A percentile compares a stretch with the other conserved stretches of the same genome.
phyloP scores from a whole-genome alignment of 108 stramenopile species.

The Cyclostephanos tholiformis region DNA sequence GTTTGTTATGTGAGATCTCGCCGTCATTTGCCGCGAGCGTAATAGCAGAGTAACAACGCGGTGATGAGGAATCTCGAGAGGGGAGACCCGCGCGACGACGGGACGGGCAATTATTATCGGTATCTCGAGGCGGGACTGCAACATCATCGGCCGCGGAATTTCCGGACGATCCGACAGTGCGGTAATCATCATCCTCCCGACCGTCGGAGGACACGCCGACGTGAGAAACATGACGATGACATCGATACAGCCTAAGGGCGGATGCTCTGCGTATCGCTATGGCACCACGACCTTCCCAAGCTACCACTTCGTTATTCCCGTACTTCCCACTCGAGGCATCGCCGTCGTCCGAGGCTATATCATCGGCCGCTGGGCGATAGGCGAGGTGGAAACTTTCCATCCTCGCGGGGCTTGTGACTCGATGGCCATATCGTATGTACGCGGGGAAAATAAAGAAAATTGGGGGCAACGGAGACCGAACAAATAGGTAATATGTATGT shows the following conservation, averaged over 20 bases:
- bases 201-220: neutral
- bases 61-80: neutral
- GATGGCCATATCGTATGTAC: too few relatives aligned
- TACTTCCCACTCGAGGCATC: neutral
- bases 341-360: neutral
- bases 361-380: constrained; percentile 7
- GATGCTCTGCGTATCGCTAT: constrained; percentile 22
- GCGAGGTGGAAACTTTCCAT: constrained; percentile 31
- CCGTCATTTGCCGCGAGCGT: neutral
- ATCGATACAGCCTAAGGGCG: constrained; percentile 27
- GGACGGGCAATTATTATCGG: neutral
- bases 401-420: neutral
- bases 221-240: constrained; percentile 4
- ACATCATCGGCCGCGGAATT: neutral
- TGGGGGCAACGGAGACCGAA: too few relatives aligned
- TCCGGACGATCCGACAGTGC: neutral
- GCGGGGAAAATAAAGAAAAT: neutral
- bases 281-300: neutral
- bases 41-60: neutral
- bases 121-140: too few relatives aligned
- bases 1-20: neutral
- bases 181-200: neutral
- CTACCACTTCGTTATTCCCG: neutral
- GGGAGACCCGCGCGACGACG: constrained; percentile 3
- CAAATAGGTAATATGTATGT: too few relatives aligned